Evolutionary conservation across 2,329 filamentous ascomycete genomes (phyloP), one percentile per base, ranked within the genome.

Genomic region (Cytospora piceicola): DNA sequence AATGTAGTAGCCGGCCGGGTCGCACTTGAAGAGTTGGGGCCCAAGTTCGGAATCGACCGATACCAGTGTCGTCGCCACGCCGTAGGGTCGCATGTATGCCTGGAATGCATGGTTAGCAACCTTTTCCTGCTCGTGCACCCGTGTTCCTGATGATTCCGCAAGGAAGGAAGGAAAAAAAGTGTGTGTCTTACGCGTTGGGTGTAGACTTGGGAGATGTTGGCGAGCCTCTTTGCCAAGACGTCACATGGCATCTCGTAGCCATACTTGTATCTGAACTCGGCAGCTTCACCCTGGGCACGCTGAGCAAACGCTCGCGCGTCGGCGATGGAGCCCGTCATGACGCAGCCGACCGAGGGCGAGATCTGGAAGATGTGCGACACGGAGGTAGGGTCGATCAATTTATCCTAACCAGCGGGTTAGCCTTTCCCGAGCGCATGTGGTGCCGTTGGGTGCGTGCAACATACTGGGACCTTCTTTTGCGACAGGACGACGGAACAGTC

Each of bases 231-330:
- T 70, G 95, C 92, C 75, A 99, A 82, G 61, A 93, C 95, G 80
- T 99, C 95, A 78, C 93, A 96, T 67, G 95, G 95, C 95, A 99
- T 99, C 85, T 99, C 95, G 80, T 99, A 99, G 75, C 95, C 95
- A 77, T 88, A 97, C 83, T 97, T 97, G 88, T 99, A 99, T 80
- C 90, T 89, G 83, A 99, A 99, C 77, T 99, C 94, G 65, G 94
- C 94, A 71, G 95, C 95, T 82, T 99, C 95, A 73, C 92, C 92
- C 81, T 95, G 91, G 70, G 95, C 95, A 75, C 95, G 90, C 80
- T 93, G 92, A 68, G 96, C 92, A 70, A 93, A 96, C 36, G 95
- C 94, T 77, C 95, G 87, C 68, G 95, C 95, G 83, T 99, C 95
- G 73, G 95, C 94, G 79, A 99, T 98, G 71, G 95, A 97, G 61